phyloP scores from a whole-genome alignment of 2,329 filamentous ascomycete species.

The Aspergillus tanneri region DNA sequence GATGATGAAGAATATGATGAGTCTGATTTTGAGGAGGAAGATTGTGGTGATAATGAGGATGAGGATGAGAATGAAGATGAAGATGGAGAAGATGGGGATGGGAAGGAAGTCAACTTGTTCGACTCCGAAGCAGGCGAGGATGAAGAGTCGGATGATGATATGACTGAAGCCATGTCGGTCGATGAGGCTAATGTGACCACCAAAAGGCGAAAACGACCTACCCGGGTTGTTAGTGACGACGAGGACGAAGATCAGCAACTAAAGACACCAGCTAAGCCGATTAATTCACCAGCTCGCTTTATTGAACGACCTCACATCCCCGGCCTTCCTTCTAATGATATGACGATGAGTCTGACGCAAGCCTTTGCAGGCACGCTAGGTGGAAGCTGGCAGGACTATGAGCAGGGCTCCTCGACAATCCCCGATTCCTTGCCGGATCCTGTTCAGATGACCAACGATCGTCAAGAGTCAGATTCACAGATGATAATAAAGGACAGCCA shows the following conservation, averaged over 20 bases:
- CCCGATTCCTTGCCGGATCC: conserved; percentile 51
- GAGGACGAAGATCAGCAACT: conserved; percentile 49
- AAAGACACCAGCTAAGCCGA: conserved; percentile 34
- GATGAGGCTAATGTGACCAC: conserved; percentile 50
- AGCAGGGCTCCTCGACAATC: conserved; percentile 53
- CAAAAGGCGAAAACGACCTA: conserved; percentile 50
- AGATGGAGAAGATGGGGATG: no score
- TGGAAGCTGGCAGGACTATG: conserved; percentile 48
- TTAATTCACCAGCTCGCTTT: conserved; percentile 28
- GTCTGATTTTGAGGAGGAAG: conserved; percentile 44
- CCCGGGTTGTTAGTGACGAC: conserved; percentile 65
- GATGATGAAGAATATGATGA: conserved; percentile 41
- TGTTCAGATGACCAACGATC: conserved; percentile 57
- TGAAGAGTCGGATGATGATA: conserved; percentile 40
- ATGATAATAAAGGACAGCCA: conserved; percentile 61
- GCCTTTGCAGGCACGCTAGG: conserved; percentile 91
- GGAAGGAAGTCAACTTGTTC: conserved; percentile 22
- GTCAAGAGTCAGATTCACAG: conserved; percentile 62
- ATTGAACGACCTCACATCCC: conserved; percentile 61
- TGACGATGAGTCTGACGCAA: conserved; percentile 72
- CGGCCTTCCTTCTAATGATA: conserved; percentile 55
- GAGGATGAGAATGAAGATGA: conserved; percentile 28
- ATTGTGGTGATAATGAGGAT: conserved; percentile 31
- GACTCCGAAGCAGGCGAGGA: conserved; percentile 43
- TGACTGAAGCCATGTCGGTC: conserved; percentile 33